Evolutionary conservation across 2,329 filamentous ascomycete species (phyloP).

Genomic region (Rasamsonia emersonii): DNA sequence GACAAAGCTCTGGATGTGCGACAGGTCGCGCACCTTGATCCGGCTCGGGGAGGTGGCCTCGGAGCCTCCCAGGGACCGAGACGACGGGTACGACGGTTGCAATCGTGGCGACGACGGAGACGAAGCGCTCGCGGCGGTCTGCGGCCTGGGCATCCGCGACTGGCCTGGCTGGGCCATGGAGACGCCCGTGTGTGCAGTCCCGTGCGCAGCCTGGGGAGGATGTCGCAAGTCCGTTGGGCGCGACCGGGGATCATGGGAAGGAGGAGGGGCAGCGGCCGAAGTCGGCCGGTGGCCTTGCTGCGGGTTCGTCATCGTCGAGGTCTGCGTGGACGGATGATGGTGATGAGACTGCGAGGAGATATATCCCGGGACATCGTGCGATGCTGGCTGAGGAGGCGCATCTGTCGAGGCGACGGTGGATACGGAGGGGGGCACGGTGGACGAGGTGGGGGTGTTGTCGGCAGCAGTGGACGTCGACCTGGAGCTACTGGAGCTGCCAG

Average conservation of each 20-base stretch:
- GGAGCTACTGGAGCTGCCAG: conserved; percentile 18
- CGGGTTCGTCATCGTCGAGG: conserved; percentile 9
- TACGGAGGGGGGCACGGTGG: conserved; percentile 25
- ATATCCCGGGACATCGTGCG: conserved; percentile 29
- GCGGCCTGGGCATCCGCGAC: conserved; percentile 17
- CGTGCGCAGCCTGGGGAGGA: conserved; percentile 11
- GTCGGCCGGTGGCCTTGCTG: too few relatives aligned
- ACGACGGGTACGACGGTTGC: conserved; percentile 37
- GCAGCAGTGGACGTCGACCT: conserved; percentile 24
- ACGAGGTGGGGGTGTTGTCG: conserved; percentile 25
- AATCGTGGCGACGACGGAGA: conserved; percentile 39
- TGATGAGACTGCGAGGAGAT: conserved; percentile 20
- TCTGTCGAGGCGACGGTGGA: conserved; percentile 24
- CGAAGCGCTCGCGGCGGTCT: conserved; percentile 21
- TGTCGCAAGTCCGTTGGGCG: conserved; percentile 3
- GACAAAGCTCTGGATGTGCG: conserved; percentile 83
- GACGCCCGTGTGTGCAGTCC: conserved; percentile 19
- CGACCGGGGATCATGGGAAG: conserved; percentile 1
- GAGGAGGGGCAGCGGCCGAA: too few relatives aligned
- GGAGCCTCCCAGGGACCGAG: conserved; percentile 34
- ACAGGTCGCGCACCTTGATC: conserved; percentile 79
- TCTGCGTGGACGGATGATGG: conserved; percentile 13
- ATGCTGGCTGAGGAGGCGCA: conserved; percentile 16
- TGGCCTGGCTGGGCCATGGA: too few relatives aligned
- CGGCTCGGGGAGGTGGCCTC: conserved; percentile 44